A percentile compares a stretch with the other conserved stretches of the same genome.
Conservation (phyloP, 352 stramenopile species). For the Phytopythium sindhum region DNA sequence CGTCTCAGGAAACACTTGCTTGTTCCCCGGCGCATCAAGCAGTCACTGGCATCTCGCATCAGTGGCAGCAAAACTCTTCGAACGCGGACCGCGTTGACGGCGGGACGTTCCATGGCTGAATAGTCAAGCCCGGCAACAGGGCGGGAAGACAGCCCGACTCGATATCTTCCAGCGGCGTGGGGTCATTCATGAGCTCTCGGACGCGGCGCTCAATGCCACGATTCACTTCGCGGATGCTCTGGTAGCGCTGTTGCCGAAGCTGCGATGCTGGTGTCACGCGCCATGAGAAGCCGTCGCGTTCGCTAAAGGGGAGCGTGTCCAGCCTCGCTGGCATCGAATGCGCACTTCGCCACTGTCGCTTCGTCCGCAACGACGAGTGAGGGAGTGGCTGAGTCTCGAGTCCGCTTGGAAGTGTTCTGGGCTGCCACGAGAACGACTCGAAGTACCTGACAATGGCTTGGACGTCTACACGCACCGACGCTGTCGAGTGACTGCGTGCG, state of each 20-base stretch:
- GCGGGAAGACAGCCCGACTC: not conserved
- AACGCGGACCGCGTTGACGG: not conserved
- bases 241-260: not conserved
- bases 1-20: not conserved
- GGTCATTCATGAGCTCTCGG: slow-evolving; percentile 1
- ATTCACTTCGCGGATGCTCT: slow-evolving; percentile 1
- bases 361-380: not conserved
- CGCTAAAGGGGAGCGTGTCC: not conserved
- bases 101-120: not conserved
- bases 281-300: not conserved
- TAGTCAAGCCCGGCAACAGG: not conserved
- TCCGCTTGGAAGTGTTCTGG: not conserved
- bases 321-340: not conserved
- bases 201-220: not conserved
- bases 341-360: not conserved
- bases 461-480: not conserved
- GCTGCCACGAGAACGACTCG: not conserved
- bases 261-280: not conserved
- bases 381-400: not conserved
- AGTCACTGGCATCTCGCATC: not conserved
- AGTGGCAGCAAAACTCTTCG: slow-evolving; percentile 2
- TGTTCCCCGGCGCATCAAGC: not conserved
- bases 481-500: not conserved
- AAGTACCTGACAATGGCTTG: slow-evolving; percentile 1
- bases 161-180: not conserved